phyloP scores from a whole-genome alignment of 169 alveolate genomes.

The Eimeria necatrix region DNA sequence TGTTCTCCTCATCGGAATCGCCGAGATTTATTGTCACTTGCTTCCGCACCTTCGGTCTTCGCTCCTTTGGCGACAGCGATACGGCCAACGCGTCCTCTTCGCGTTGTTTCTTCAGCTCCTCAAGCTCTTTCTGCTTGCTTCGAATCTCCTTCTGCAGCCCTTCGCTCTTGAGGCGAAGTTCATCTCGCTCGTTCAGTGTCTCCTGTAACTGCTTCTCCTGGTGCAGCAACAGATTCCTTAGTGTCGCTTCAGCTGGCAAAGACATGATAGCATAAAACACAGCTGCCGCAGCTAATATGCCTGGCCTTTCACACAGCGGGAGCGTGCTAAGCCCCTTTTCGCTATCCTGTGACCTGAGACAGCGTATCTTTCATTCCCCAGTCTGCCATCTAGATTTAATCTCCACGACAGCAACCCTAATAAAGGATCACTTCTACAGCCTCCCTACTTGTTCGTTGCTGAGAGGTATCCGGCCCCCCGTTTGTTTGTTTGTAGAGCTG shows the following conservation, averaged over 20 bases:
- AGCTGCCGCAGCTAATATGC: no score
- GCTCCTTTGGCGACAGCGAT: background rate
- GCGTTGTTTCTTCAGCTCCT: background rate
- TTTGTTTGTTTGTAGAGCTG: slow-evolving; percentile 46
- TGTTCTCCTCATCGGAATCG: slow-evolving; percentile 21
- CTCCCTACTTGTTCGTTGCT: slow-evolving; percentile 56
- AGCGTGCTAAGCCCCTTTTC: no score
- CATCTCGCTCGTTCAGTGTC: slow-evolving; percentile 66
- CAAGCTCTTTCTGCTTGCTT: slow-evolving; percentile 39
- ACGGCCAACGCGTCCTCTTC: background rate
- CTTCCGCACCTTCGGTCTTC: slow-evolving; percentile 37
- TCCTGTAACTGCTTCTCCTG: slow-evolving; percentile 75
- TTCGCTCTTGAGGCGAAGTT: slow-evolving; percentile 3
- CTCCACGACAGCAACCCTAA: no score
- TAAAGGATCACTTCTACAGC: no score
- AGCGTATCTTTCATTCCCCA: no score
- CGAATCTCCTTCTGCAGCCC: slow-evolving; percentile 40
- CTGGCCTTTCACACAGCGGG: no score
- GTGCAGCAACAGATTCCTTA: slow-evolving; percentile 70
- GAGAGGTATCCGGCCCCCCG: slow-evolving; percentile 8
- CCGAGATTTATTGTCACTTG: slow-evolving; percentile 68
- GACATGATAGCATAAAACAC: background rate
- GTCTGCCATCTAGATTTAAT: no score
- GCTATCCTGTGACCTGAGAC: no score
- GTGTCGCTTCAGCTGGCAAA: slow-evolving; percentile 41